Percentiles rank a stretch among this genome's conserved stretches.
phyloP scores from a whole-genome alignment of 1,284 basidiomycete genomes.

The Chiua sp. region DNA sequence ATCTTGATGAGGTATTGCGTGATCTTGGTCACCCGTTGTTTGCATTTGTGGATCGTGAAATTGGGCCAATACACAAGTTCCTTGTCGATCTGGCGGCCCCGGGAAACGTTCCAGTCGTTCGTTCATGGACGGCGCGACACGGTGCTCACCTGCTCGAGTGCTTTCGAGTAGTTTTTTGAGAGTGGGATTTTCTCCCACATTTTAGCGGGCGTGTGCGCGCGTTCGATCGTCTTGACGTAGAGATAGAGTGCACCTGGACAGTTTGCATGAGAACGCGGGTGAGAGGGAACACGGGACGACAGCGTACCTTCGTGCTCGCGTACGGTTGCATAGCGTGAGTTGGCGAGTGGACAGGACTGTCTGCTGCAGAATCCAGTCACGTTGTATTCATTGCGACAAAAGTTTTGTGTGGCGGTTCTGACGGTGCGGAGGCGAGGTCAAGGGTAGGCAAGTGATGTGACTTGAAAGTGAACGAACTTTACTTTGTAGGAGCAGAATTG shows the following conservation, averaged over 20 bases:
- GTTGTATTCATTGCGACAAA: conserved; percentile 99
- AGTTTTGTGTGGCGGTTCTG: conserved; percentile 94
- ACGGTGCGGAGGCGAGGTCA: conserved; percentile 3
- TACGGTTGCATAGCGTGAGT: conserved; percentile 97
- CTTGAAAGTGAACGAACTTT: conserved; percentile 66
- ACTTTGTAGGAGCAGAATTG: conserved; percentile 99
- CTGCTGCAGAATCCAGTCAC: conserved; percentile 97
- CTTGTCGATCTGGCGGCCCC: conserved; percentile 78
- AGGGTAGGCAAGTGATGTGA: conserved; percentile 3
- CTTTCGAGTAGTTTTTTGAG: conserved; percentile 94
- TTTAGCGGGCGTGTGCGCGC: conserved; percentile 93
- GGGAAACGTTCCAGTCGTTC: neutral
- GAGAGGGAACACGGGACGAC: neutral
- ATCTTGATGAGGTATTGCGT: conserved; percentile 99
- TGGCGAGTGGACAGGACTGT: conserved; percentile 97
- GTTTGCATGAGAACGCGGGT: neutral
- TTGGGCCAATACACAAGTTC: conserved; percentile 98
- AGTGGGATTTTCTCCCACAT: conserved; percentile 98
- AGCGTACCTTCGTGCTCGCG: conserved; percentile 89
- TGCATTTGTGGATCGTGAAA: conserved; percentile 98
- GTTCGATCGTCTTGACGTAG: conserved; percentile 98
- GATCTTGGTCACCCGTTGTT: conserved; percentile 98
- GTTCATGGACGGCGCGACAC: neutral
- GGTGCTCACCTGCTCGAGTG: conserved; percentile 82
- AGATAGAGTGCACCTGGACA: conserved; percentile 87